Evolutionary conservation across 192 early-diverging fungal species (phyloP), one percentile per base, ranked within the genome.

Genomic region (Gaertneriomyces sp.): DNA sequence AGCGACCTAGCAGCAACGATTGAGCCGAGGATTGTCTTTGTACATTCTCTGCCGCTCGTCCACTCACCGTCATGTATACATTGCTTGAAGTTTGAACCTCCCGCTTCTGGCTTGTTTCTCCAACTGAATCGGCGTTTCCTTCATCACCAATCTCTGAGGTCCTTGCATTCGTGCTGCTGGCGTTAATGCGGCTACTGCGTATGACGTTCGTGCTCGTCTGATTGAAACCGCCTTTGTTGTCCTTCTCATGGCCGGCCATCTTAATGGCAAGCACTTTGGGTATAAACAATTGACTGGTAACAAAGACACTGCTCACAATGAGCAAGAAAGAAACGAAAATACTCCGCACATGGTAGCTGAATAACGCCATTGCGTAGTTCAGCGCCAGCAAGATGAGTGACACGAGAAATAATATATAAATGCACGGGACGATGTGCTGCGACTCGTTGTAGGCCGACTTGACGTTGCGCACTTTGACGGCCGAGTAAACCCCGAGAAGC

Each of bases 361-460:
- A 61, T 14, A 61, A 45, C 9, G 43, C 43, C 43, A 61, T 45
- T 14, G 59, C 59, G 43, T 61, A 61, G 43, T 61, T 61, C 59
- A 61, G 43, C 10, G 59, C 43, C 16, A 61, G 59, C 41, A 61
- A 45, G 45, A 61, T 61, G 43, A 61, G n/a, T 3, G 19, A 33
- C n/a, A 58, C 19, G 38, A 58, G 39, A n/a, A 58, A n/a, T 10
- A 58, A 42, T 9, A 46, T 61, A 43, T 61, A 61, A 46, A 61
- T 44, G 59, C 43, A 61, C 7, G 42, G 41, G 9, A 61, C 42
- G 45, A 61, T 61, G 42, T 61, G 59, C 45, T 61, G 59, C n/a
- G 42, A 45, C 45, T 61, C 59, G 59, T 61, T 61, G 59, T 20
- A 61, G 12, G 59, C 59, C 41, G 59, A 61, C 42, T 61, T 61